phyloP scores from a whole-genome alignment of 495 filamentous ascomycete genomes.

The Neurospora sp. region DNA sequence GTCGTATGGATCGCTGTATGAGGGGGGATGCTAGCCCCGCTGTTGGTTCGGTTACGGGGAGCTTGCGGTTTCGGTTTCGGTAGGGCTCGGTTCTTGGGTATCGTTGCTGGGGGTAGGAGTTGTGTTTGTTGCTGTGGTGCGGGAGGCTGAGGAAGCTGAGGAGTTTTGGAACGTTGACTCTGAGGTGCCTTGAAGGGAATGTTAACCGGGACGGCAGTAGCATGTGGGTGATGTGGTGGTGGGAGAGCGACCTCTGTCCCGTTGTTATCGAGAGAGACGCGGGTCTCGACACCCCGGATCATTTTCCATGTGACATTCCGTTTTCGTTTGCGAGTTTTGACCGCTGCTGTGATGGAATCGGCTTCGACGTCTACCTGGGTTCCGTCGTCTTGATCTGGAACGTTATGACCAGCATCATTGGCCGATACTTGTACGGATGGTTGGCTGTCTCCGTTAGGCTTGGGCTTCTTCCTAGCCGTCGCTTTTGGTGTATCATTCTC shows the following conservation, averaged over 20 bases:
- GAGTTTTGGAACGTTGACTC: background rate
- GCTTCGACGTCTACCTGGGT: background rate
- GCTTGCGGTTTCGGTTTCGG: background rate
- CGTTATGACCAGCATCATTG: background rate
- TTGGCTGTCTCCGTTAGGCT: background rate
- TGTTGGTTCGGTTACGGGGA: background rate
- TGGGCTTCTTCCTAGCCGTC: background rate
- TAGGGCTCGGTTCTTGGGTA: background rate
- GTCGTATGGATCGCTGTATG: background rate
- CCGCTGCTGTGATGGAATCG: slow-evolving; percentile 26
- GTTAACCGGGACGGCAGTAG: background rate
- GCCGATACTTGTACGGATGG: background rate
- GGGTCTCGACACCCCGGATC: slow-evolving; percentile 27
- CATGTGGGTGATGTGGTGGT: background rate
- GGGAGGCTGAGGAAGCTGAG: background rate
- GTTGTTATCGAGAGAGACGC: slow-evolving; percentile 7
- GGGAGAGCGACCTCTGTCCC: background rate
- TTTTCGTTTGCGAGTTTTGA: slow-evolving; percentile 34
- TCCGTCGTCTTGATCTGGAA: background rate
- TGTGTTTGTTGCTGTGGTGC: background rate
- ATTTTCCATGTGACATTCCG: slow-evolving; percentile 23
- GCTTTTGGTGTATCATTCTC: background rate
- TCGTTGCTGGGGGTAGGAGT: background rate
- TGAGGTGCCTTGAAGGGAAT: background rate
- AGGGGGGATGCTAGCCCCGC: background rate